Conservation (phyloP, 805 yeast genomes). For the Geotrichum ghanense region DNA sequence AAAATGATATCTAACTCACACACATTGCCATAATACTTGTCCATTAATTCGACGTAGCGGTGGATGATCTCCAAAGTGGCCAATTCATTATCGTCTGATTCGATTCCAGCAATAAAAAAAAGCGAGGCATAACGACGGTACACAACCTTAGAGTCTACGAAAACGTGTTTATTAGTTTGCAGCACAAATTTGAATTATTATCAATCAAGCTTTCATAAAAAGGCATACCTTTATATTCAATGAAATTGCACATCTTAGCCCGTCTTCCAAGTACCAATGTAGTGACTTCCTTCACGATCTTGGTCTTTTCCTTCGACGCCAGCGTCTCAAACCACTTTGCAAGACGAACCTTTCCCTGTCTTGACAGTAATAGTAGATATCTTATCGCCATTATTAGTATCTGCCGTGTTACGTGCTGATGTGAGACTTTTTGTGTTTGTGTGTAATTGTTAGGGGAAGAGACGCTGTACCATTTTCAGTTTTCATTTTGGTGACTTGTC, state of each 20-base stretch:
- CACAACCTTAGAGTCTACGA: constrained; percentile 60
- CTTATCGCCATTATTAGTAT: constrained; percentile 51
- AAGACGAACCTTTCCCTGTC: constrained; percentile 91
- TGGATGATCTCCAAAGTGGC: constrained; percentile 79
- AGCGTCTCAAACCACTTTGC: constrained; percentile 87
- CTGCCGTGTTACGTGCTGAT: no score
- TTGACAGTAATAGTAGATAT: constrained; percentile 69
- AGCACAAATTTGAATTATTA: neutral
- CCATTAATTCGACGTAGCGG: constrained; percentile 94
- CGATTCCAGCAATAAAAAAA: constrained; percentile 81
- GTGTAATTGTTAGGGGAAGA: neutral
- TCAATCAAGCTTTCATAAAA: neutral
- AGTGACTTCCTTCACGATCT: constrained; percentile 74
- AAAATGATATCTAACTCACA: constrained; percentile 95
- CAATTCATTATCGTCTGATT: constrained; percentile 74
- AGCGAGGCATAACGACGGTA: constrained; percentile 90
- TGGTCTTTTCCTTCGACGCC: constrained; percentile 74
- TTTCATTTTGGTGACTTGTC: constrained; percentile 1
- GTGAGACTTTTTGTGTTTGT: no score
- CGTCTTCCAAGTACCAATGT: constrained; percentile 76
- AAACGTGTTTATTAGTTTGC: constrained; percentile 7
- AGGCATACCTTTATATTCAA: constrained; percentile 55
- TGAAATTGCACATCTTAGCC: constrained; percentile 89
- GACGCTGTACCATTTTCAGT: neutral
- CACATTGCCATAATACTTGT: constrained; percentile 87